Evolutionary conservation across 345 rosid species (phyloP).

Genomic region (Arabidopsis arenosa): DNA sequence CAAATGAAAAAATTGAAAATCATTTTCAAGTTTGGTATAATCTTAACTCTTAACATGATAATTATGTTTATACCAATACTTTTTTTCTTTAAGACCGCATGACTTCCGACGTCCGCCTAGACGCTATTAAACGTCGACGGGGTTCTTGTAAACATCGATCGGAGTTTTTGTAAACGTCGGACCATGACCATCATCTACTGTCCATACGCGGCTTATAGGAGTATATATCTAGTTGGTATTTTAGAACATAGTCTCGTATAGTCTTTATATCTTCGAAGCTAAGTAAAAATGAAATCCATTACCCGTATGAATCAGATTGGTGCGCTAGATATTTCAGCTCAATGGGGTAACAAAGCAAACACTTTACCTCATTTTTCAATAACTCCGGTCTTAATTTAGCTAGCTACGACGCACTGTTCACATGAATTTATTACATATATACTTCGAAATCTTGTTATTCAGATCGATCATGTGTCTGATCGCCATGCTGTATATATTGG

Average conservation of each 20-base stretch:
- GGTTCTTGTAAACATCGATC: too few relatives aligned
- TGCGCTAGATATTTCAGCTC: not conserved
- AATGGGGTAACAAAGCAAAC: not conserved
- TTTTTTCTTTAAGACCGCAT: too few relatives aligned
- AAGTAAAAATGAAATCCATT: not conserved
- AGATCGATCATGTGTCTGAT: slow-evolving; percentile 31
- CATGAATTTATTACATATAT: slow-evolving; percentile 31
- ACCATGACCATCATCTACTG: too few relatives aligned
- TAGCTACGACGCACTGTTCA: slow-evolving; percentile 26
- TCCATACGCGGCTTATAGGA: too few relatives aligned
- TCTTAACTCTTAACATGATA: too few relatives aligned
- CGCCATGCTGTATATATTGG: slow-evolving; percentile 31
- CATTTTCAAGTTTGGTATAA: not conserved
- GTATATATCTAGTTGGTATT: too few relatives aligned
- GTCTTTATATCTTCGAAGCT: not conserved
- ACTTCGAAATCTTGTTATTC: slow-evolving; percentile 12
- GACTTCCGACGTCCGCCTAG: too few relatives aligned
- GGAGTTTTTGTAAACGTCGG: too few relatives aligned
- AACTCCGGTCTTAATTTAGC: not conserved
- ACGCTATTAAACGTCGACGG: too few relatives aligned
- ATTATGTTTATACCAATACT: too few relatives aligned
- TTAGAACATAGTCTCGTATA: too few relatives aligned
- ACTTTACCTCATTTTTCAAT: not conserved
- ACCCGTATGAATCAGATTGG: not conserved
- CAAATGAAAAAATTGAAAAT: not conserved